phyloP scores from a whole-genome alignment of 202 grass and related monocot genomes.

The Digitaria exilis region DNA sequence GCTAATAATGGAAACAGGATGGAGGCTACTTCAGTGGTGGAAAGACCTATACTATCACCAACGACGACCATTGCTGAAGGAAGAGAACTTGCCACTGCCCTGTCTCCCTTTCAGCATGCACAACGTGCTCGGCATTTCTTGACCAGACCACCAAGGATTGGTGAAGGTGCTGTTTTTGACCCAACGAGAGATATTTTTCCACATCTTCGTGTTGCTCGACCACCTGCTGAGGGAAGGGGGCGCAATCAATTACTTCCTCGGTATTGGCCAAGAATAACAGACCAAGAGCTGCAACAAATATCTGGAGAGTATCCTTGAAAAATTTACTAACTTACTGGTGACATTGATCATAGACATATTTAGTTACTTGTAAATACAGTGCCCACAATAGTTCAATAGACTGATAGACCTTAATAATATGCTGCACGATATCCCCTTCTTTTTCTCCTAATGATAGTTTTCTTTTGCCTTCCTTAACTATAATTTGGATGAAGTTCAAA shows the following conservation, averaged over 20 bases:
- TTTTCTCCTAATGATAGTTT: neutral
- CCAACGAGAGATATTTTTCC: conserved; percentile 71
- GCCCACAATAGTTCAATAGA: neutral
- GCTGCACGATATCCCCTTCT: neutral
- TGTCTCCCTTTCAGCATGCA: conserved; percentile 67
- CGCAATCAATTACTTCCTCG: conserved; percentile 95
- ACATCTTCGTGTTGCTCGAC: conserved; percentile 91
- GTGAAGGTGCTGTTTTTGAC: conserved; percentile 61
- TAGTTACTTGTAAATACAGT: neutral
- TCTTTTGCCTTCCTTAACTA: conserved; percentile 63
- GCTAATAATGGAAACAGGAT: conserved; percentile 58
- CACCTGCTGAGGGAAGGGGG: conserved; percentile 86
- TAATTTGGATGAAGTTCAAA: conserved; percentile 68
- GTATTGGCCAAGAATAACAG: conserved; percentile 99
- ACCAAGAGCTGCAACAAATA: conserved; percentile 99
- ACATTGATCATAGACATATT: conserved; percentile 5
- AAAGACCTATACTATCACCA: conserved; percentile 63
- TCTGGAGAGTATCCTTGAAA: conserved; percentile 97
- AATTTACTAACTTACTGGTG: conserved; percentile 17
- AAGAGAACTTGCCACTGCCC: conserved; percentile 52
- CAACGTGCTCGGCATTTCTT: conserved; percentile 72
- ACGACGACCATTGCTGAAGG: conserved; percentile 51
- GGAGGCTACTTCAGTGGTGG: conserved; percentile 59
- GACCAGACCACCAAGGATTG: conserved; percentile 54
- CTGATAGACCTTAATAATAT: conserved; percentile 9